Conservation (phyloP, 2,329 filamentous ascomycete genomes). For the Zymoseptoria brevis region DNA sequence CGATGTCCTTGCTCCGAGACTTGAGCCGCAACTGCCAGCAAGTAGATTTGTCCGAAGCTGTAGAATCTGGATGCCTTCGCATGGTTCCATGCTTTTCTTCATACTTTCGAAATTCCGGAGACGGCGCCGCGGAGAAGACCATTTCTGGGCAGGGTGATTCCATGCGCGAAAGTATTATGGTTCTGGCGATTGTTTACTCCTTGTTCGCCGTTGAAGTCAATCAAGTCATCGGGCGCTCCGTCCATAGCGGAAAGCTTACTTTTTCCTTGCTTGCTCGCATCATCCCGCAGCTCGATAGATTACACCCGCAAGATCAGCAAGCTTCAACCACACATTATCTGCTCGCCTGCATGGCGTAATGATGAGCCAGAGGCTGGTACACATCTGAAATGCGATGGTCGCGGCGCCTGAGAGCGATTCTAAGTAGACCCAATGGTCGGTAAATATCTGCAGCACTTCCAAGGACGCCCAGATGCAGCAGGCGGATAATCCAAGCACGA, state of each 20-base stretch:
- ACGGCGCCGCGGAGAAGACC: background rate
- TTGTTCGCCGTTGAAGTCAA: too few relatives aligned
- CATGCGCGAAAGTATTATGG: background rate
- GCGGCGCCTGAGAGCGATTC: too few relatives aligned
- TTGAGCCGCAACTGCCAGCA: too few relatives aligned
- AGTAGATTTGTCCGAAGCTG: too few relatives aligned
- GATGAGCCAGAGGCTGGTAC: too few relatives aligned
- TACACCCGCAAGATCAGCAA: background rate
- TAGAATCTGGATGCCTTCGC: background rate
- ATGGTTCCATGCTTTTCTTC: background rate
- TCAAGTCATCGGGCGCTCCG: background rate
- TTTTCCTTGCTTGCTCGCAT: background rate
- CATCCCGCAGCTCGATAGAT: background rate
- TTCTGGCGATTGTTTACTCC: too few relatives aligned
- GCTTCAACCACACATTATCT: too few relatives aligned
- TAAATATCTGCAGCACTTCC: background rate
- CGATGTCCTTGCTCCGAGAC: background rate
- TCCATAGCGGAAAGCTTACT: background rate
- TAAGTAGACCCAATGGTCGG: too few relatives aligned
- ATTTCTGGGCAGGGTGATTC: background rate
- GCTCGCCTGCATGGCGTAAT: too few relatives aligned
- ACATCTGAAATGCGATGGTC: too few relatives aligned
- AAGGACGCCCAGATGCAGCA: background rate
- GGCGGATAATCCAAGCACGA: background rate
- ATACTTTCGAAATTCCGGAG: background rate